Evolutionary conservation across 2,329 filamentous ascomycete genomes (phyloP).

Genomic region (Gremmenia infestans): DNA sequence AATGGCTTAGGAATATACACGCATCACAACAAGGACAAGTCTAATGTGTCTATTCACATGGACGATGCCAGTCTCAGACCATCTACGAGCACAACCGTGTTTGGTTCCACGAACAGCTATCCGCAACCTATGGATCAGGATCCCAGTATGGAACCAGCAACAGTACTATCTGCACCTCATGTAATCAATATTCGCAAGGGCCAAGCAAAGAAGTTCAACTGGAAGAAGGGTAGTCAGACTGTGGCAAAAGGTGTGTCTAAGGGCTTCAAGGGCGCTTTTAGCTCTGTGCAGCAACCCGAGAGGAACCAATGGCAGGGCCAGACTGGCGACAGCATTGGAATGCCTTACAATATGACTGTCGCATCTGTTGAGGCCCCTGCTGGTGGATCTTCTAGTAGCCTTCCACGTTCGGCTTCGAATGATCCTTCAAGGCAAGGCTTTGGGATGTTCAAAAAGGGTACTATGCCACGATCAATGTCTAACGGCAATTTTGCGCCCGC

Average conservation of each 20-base stretch:
- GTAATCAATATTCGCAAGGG: constrained; percentile 93
- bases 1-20: constrained; percentile 63
- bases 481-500: constrained; percentile 34
- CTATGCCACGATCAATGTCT: constrained; percentile 47
- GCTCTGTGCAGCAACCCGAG: constrained; percentile 44
- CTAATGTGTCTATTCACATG: constrained; percentile 27
- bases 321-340: constrained; percentile 58
- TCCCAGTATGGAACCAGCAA: constrained; percentile 28
- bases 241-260: constrained; percentile 93
- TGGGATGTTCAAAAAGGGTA: constrained; percentile 58
- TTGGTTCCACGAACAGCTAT: constrained; percentile 25
- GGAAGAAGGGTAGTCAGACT: constrained; percentile 94
- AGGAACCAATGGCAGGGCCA: constrained; percentile 48
- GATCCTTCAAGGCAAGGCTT: constrained; percentile 45
- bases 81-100: constrained; percentile 35
- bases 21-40: constrained; percentile 46
- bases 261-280: constrained; percentile 85
- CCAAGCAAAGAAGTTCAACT: constrained; percentile 90
- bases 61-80: constrained; percentile 36
- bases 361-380: constrained; percentile 45
- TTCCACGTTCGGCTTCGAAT: constrained; percentile 23
- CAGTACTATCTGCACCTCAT: constrained; percentile 57
- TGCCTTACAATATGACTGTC: constrained; percentile 67
- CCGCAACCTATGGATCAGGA: constrained; percentile 33
- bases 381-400: constrained; percentile 18